Evolutionary conservation across 345 rosid species (phyloP), one percentile per base, ranked within the genome.

Genomic region (Citrus trifoliata): DNA sequence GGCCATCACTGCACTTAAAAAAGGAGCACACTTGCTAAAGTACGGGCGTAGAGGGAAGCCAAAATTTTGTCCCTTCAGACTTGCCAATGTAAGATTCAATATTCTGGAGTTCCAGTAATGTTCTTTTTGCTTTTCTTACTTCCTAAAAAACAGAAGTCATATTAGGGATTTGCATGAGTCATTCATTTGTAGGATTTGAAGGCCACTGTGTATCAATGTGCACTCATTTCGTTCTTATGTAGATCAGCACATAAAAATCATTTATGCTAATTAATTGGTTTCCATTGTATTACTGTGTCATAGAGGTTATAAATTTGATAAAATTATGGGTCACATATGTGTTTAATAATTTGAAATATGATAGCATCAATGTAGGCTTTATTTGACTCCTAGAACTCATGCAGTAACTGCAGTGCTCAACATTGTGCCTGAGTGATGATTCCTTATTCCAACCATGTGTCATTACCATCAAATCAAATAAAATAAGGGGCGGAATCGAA

Each of bases 1-100:
- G 97, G 94, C 94, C 77, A 88, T 90, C 84, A 92, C 94, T 38
- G 91, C 97, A 67, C 85, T 92, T 40, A 92, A 90, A 86, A 92
- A 90, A 76, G 97, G 97, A 55, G 93, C 97, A 24, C 84, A 80
- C 69, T 83, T 92, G 83, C 91, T 92, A 77, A 92, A 92, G 87
- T 90, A 92, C 78, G 97, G 97, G 67, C 89, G 97, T 58, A 87
- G 94, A 77, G 97, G 97, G 76, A 92, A 92, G 81, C 97, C 94
- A 70, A 92, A 90, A 78, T 89, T 89, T 85, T 92, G 94, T 73
- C 97, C 94, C 66, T 90, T 92, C 84, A 88, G 90, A 71, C 91
- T 92, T 76, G 85, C 97, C 76, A 89, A 88, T 86, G 97, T 92
- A 86, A 89, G 91, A 76, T 40, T 37, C 28, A 7, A 62, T 76